A percentile compares a stretch with the other conserved stretches of the same genome.
Conservation (phyloP, 331 rosid species). For the Pyracantha coccinea region DNA sequence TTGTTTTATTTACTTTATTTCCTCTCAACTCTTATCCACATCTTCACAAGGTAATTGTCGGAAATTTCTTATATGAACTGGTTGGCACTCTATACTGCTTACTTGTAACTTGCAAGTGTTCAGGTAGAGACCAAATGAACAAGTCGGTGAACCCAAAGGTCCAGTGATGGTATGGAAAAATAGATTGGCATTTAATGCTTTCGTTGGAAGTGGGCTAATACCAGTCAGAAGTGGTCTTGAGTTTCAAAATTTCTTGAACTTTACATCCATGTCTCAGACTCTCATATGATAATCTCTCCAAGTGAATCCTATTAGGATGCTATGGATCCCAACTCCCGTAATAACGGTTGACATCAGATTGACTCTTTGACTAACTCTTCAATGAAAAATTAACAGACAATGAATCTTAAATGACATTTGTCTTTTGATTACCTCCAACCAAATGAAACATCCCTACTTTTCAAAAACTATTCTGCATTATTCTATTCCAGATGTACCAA, state of each 20-base stretch:
- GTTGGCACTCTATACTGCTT: not conserved
- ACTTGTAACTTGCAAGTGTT: not conserved
- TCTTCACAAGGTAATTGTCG: not conserved
- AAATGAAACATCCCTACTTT: not conserved
- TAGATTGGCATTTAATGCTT: not conserved
- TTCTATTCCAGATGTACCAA: not conserved
- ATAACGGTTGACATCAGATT: not conserved
- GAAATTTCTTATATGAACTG: not conserved
- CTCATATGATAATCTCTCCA: not conserved
- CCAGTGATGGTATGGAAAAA: not conserved
- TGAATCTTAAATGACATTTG: not conserved
- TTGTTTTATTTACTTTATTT: not conserved
- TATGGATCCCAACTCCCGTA: not conserved
- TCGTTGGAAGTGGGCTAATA: not conserved
- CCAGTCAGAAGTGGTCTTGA: not conserved
- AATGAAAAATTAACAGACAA: not conserved
- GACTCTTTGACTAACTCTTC: too few relatives aligned
- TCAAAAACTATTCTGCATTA: not conserved
- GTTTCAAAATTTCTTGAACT: not conserved
- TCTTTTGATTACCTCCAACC: not conserved
- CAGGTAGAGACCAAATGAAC: not conserved
- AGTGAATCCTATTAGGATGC: not conserved
- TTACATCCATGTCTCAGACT: not conserved
- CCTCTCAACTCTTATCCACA: not conserved
- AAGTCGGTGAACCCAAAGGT: not conserved